A percentile compares a stretch with the other conserved stretches of the same genome.
These are phyloP conservation scores for Zygoascus meyerae DNA, from an alignment of 1,139 yeast genomes.

Conservation along the genomic window DNA sequence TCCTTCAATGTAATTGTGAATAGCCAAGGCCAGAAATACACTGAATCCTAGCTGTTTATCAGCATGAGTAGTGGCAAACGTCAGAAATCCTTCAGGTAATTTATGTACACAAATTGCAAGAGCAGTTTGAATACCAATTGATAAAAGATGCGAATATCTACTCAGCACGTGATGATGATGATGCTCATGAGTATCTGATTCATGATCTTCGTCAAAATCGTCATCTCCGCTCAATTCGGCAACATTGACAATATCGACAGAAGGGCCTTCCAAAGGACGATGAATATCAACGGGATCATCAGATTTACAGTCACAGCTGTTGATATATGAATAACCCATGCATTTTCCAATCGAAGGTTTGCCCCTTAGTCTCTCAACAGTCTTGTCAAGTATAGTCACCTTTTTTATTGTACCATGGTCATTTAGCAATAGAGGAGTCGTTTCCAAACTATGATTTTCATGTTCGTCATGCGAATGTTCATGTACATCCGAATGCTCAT, in stretches of 20 bases:
- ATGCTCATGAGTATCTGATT: not conserved
- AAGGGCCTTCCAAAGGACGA: slow-evolving; percentile 9
- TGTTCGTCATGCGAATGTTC: not conserved
- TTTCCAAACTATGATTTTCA: slow-evolving; percentile 10
- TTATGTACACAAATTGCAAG: slow-evolving; percentile 85
- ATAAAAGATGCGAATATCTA: slow-evolving; percentile 65
- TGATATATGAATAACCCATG: slow-evolving; percentile 40
- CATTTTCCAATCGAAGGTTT: slow-evolving; percentile 43
- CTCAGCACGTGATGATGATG: slow-evolving; percentile 52
- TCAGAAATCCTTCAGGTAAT: slow-evolving; percentile 90
- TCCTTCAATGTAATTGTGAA: slow-evolving; percentile 94
- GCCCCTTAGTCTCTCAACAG: slow-evolving; percentile 25
- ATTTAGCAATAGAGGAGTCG: slow-evolving; percentile 16
- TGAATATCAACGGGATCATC: slow-evolving; percentile 7
- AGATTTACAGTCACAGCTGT: slow-evolving; percentile 13
- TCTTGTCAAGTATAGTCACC: slow-evolving; percentile 26
- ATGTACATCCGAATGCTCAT: slow-evolving; percentile 14
- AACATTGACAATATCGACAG: not conserved
- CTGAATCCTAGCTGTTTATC: slow-evolving; percentile 68
- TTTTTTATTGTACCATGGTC: slow-evolving; percentile 1
- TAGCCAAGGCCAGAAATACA: slow-evolving; percentile 74
- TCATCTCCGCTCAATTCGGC: slow-evolving; percentile 4
- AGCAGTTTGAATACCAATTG: slow-evolving; percentile 87
- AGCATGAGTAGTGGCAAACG: slow-evolving; percentile 73
- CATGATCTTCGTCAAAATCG: slow-evolving; percentile 10